phyloP scores from a whole-genome alignment of 768 basidiomycete genomes.

The Myochromella boudieri region DNA sequence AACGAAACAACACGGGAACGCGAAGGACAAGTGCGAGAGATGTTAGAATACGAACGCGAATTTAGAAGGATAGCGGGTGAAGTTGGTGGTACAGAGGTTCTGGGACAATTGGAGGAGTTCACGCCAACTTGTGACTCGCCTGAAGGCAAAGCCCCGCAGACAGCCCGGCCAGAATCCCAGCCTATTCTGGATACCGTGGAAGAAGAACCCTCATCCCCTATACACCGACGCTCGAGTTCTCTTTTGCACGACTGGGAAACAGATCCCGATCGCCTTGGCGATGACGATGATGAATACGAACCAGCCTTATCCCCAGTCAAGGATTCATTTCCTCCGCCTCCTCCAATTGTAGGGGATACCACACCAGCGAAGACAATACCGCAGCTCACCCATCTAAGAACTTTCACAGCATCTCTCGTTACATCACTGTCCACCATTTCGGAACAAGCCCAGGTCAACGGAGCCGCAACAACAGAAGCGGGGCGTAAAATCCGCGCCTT shows the following conservation, averaged over 20 bases:
- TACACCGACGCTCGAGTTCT: slow-evolving; percentile 26
- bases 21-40: slow-evolving; percentile 77
- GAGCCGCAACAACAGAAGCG: slow-evolving; percentile 81
- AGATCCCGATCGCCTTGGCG: slow-evolving; percentile 52
- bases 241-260: slow-evolving; percentile 59
- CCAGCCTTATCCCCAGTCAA: slow-evolving; percentile 51
- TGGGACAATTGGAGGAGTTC: slow-evolving; percentile 69
- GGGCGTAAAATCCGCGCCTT: slow-evolving; percentile 84
- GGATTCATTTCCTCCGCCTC: slow-evolving; percentile 55
- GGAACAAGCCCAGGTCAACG: slow-evolving; percentile 87
- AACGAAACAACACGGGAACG: slow-evolving; percentile 76
- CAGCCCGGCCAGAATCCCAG: slow-evolving; percentile 18
- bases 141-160: slow-evolving; percentile 28
- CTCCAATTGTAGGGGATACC: slow-evolving; percentile 44
- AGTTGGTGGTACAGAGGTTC: slow-evolving; percentile 72
- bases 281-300: slow-evolving; percentile 48
- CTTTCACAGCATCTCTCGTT: slow-evolving; percentile 72
- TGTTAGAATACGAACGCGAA: slow-evolving; percentile 78
- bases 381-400: slow-evolving; percentile 69
- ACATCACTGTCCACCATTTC: slow-evolving; percentile 75
- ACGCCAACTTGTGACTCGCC: slow-evolving; percentile 43
- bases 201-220: slow-evolving; percentile 32
- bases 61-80: slow-evolving; percentile 76
- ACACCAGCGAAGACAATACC: slow-evolving; percentile 62
- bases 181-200: slow-evolving; percentile 32